Percentiles rank a stretch among this genome's conserved stretches.
Conservation (phyloP, 1,139 yeast genomes). For the Pichia cactophila region DNA sequence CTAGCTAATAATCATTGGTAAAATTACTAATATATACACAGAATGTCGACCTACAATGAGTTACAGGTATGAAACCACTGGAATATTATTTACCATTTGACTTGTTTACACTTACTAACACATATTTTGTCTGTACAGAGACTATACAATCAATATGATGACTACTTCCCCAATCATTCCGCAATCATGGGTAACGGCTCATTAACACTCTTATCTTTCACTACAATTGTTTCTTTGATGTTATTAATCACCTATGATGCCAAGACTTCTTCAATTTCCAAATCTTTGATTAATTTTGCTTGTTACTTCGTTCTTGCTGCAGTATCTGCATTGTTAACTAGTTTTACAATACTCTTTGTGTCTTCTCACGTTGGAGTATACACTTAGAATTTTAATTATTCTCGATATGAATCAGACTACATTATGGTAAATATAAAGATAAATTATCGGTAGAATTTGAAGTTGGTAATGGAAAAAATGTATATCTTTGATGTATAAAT, state of each 20-base stretch:
- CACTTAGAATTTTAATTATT: constrained; percentile 11
- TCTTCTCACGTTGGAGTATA: constrained; percentile 28
- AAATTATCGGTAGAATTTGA: too few species aligned
- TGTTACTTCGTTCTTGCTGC: constrained; percentile 16
- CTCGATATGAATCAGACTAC: too few species aligned
- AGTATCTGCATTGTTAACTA: constrained; percentile 19
- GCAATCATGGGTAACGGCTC: constrained; percentile 1
- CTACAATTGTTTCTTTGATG: constrained; percentile 6
- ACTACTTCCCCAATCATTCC: constrained; percentile 1
- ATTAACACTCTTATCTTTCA: background rate
- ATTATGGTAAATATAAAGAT: too few species aligned
- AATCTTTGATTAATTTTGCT: constrained; percentile 3
- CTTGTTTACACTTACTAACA: constrained; percentile 1
- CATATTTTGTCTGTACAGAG: background rate
- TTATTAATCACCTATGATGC: constrained; percentile 5
- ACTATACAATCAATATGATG: constrained; percentile 2
- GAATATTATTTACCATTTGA: background rate
- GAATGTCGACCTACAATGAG: constrained; percentile 5
- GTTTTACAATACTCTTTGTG: constrained; percentile 24
- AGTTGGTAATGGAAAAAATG: too few species aligned
- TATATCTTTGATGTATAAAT: too few species aligned
- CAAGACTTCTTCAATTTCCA: constrained; percentile 2
- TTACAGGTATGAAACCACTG: constrained; percentile 6
- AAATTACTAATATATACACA: background rate
- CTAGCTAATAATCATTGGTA: too few species aligned